Conservation (phyloP, 495 filamentous ascomycete species). For the Bathelium albidoporum region DNA sequence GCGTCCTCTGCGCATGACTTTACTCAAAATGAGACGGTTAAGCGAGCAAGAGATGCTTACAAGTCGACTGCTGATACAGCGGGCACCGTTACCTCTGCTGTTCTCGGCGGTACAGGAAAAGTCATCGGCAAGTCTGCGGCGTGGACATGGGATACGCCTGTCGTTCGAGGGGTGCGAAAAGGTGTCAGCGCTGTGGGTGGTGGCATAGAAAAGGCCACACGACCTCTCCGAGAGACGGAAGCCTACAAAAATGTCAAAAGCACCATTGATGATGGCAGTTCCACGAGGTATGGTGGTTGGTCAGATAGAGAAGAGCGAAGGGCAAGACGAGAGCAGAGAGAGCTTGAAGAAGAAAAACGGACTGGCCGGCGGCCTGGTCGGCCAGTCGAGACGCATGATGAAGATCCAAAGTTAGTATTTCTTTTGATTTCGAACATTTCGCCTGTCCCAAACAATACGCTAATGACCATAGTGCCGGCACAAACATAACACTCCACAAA, state of each 20-base stretch:
- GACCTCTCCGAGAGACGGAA: constrained; percentile 86
- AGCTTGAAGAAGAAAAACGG: constrained; percentile 51
- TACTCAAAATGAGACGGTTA: constrained; percentile 86
- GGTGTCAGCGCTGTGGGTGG: constrained; percentile 76
- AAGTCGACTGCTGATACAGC: constrained; percentile 69
- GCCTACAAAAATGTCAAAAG: constrained; percentile 89
- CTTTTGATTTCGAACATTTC: neutral
- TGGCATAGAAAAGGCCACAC: constrained; percentile 82
- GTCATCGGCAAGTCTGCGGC: constrained; percentile 79
- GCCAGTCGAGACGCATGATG: constrained; percentile 49
- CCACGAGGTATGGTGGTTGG: constrained; percentile 92
- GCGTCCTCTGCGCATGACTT: constrained; percentile 81
- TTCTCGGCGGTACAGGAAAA: constrained; percentile 72
- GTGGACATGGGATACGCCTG: constrained; percentile 94
- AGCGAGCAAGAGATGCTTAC: constrained; percentile 76
- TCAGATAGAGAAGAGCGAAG: constrained; percentile 87
- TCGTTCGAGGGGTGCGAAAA: constrained; percentile 84
- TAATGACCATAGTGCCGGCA: constrained; percentile 58
- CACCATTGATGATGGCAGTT: constrained; percentile 93
- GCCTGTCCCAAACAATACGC: neutral
- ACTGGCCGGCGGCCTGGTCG: constrained; percentile 32
- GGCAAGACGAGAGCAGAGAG: constrained; percentile 61
- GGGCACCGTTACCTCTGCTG: constrained; percentile 59
- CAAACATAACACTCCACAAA: constrained; percentile 90
- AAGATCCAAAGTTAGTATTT: constrained; percentile 72